These are phyloP conservation scores for Fusarium sp. DNA, from an alignment of 2,329 filamentous ascomycete genomes.

Conservation along the genomic window DNA sequence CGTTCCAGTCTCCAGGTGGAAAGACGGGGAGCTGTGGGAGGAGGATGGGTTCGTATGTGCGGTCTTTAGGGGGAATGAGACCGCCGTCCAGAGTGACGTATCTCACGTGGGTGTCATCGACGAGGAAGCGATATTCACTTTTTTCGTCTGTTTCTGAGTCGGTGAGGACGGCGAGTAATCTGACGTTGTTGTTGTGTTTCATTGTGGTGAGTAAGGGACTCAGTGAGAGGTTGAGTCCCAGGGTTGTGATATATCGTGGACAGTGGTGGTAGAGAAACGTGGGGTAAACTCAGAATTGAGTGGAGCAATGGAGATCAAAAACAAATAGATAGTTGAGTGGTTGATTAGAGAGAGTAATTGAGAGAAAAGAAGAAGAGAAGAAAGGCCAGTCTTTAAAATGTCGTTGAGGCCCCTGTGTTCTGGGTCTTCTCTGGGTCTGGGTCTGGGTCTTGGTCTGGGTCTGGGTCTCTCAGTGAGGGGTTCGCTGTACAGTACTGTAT, in stretches of 20 bases:
- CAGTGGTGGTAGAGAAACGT: constrained; percentile 2
- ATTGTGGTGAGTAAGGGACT: constrained; percentile 11
- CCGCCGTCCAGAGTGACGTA: constrained; percentile 54
- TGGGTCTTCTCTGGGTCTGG: not conserved
- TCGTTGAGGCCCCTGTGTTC: not conserved
- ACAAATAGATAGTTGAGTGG: not conserved
- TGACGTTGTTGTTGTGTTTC: constrained; percentile 40
- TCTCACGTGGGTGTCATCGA: constrained; percentile 52
- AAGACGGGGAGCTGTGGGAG: constrained; percentile 51
- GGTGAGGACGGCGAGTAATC: constrained; percentile 42
- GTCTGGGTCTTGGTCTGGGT: not conserved
- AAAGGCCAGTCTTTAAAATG: constrained; percentile 9
- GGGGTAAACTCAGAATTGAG: constrained; percentile 4
- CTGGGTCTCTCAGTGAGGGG: not conserved
- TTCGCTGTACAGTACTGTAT: constrained; percentile 2
- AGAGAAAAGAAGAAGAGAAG: not conserved
- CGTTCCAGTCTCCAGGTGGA: constrained; percentile 55
- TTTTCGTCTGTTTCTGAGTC: constrained; percentile 42
- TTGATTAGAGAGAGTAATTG: not conserved
- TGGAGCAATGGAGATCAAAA: not conserved
- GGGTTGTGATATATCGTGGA: not conserved
- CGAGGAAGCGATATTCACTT: constrained; percentile 54
- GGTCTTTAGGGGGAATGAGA: constrained; percentile 47
- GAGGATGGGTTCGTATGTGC: constrained; percentile 49
- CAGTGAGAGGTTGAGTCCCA: not conserved